Conservation (phyloP, 345 rosid species). For the Lenwebbia sp. region DNA sequence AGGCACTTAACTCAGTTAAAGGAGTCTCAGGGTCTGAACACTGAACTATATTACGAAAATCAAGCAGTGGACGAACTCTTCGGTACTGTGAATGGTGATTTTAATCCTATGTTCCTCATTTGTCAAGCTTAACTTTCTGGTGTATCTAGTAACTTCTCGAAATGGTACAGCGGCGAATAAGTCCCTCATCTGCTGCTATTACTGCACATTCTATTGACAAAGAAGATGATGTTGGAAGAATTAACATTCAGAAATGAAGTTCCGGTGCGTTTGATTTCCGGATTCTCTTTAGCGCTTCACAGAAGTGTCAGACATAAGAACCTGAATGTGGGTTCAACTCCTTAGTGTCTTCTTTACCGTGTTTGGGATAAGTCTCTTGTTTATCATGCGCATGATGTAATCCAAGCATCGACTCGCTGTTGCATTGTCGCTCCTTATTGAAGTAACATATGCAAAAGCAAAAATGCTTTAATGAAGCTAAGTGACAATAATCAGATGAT, state of each 20-base stretch:
- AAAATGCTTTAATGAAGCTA: neutral
- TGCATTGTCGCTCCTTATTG: neutral
- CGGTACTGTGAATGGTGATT: no score
- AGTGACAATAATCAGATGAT: neutral
- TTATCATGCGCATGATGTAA: neutral
- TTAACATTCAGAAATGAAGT: conserved; percentile 70
- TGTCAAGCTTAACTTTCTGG: neutral
- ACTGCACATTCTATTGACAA: conserved; percentile 63
- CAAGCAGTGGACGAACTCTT: conserved; percentile 63
- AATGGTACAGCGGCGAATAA: conserved; percentile 61
- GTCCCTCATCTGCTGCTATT: conserved; percentile 74
- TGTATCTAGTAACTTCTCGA: neutral
- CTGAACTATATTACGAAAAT: conserved; percentile 76
- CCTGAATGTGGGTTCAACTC: neutral
- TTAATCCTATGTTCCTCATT: neutral
- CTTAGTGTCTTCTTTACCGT: neutral
- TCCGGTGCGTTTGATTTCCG: conserved; percentile 20
- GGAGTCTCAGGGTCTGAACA: conserved; percentile 71
- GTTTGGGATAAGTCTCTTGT: neutral
- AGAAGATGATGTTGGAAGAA: conserved; percentile 85
- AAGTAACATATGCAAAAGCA: neutral
- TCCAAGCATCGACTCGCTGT: neutral
- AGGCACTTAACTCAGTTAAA: conserved; percentile 64
- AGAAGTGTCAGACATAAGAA: neutral
- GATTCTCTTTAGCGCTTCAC: neutral